Evolutionary conservation across 495 filamentous ascomycete species (phyloP).

Genomic region (Aspergillus bridgeri): DNA sequence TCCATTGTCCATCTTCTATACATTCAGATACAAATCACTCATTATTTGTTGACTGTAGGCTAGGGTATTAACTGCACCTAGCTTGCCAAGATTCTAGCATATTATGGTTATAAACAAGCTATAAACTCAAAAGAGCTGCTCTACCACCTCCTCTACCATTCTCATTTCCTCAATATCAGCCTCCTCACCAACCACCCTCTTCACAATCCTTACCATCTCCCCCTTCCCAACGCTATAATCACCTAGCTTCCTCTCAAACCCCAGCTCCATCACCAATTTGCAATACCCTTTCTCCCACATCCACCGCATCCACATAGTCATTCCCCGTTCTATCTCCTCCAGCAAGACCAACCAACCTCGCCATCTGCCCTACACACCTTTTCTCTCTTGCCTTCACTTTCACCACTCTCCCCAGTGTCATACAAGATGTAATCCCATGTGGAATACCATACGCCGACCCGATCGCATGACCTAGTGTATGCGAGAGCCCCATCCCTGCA

Average conservation of each 20-base stretch:
- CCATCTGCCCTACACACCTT: neutral
- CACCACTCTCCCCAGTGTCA: slow-evolving; percentile 5
- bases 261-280: neutral
- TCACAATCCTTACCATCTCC: neutral
- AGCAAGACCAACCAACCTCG: neutral
- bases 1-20: no score
- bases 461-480: slow-evolving; percentile 3
- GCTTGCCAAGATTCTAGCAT: no score
- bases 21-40: no score
- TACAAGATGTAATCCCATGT: slow-evolving; percentile 9
- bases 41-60: no score
- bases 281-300: slow-evolving; percentile 3
- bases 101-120: no score
- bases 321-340: neutral
- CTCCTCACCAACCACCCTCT: neutral
- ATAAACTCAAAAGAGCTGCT: no score
- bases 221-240: neutral
- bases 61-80: no score
- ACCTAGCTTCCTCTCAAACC: neutral
- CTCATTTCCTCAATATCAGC: neutral
- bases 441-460: slow-evolving; percentile 8
- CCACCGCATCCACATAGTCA: neutral
- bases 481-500: slow-evolving; percentile 2
- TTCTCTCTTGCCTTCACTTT: neutral
- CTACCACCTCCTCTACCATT: no score